phyloP scores from a whole-genome alignment of 306 rosid species.

The Vicia sativa region DNA sequence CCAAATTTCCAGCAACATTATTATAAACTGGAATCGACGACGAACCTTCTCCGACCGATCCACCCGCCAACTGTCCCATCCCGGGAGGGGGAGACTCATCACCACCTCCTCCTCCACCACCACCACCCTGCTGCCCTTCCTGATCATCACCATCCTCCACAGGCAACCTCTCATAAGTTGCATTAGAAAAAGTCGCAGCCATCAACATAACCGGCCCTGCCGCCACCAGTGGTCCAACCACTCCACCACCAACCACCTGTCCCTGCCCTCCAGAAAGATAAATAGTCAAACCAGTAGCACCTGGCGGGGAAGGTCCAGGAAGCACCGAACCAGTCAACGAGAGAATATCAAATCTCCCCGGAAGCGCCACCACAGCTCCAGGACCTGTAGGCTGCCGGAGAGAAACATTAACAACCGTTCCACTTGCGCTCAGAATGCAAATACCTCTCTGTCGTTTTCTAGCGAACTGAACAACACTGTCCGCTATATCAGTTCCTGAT shows the following conservation, averaged over 20 bases:
- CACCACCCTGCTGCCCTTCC: conserved; percentile 38
- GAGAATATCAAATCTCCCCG: conserved; percentile 78
- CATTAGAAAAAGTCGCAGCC: conserved; percentile 81
- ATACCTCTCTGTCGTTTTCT: conserved; percentile 74
- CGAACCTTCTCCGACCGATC: conserved; percentile 42
- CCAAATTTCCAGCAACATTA: conserved; percentile 53
- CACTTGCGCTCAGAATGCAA: conserved; percentile 67
- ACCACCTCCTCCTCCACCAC: conserved; percentile 26
- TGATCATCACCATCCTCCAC: conserved; percentile 74
- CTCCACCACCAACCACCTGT: conserved; percentile 76
- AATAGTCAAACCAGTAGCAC: conserved; percentile 71
- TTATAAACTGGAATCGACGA: conserved; percentile 46
- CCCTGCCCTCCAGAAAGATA: conserved; percentile 82
- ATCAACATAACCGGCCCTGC: conserved; percentile 78
- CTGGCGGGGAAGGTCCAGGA: conserved; percentile 69
- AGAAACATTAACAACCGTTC: conserved; percentile 69
- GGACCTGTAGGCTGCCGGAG: conserved; percentile 71
- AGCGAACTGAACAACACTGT: conserved; percentile 67
- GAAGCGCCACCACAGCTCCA: conserved; percentile 63
- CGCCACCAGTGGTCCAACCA: conserved; percentile 74
- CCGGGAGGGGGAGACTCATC: conserved; percentile 26
- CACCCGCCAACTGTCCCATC: conserved; percentile 13
- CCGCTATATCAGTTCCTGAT: conserved; percentile 65
- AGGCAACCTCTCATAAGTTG: conserved; percentile 76
- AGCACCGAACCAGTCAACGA: conserved; percentile 69